Evolutionary conservation across 106 monocot species (phyloP), one percentile per base, ranked within the genome.

Genomic region (Ottelia alismoides): DNA sequence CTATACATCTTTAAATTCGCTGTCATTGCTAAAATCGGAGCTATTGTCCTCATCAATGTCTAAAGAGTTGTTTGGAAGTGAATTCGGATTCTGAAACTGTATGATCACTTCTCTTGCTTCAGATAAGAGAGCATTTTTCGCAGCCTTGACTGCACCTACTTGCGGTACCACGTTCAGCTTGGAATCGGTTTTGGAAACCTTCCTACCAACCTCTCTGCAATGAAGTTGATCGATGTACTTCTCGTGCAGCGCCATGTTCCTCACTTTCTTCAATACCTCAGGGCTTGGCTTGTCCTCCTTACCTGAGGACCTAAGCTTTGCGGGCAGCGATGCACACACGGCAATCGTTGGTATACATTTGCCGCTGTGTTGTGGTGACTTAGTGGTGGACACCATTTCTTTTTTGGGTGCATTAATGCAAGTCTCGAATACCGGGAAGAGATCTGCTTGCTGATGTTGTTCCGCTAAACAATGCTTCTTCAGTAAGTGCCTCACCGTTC

Each of bases 61-160:
- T 21, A 2, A n/a, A 20, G 27, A 25, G 28, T 28, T 0, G 16
- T 17, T 11, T 49, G 48, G 3, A 11, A 49, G 19, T 18, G 11
- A 5, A 14, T 49, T 11, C 58, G 43, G 25, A 0, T 14, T 25
- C 18, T 32, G 58, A 20, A 51, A 67, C 17, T 58, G 57, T 10
- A n/a, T 25, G 26, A 67, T 67, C 18, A 52, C 47, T 35, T 56
- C 67, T 17, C 23, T 58, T 23, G 67, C 67, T 24, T 51, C 67
- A 26, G 51, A 58, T 11, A 67, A 24, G 19, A 67, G 67, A 31
- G 58, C 58, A 51, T 40, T 40, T 31, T 67, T 67, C 1, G 67
- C 67, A 51, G 49, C 30, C 22, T 58, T 52, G 27, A 67, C 40
- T 25, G 28, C 7, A 22, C 11, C 19, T 49, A 3, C n/a, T 20